phyloP scores from a whole-genome alignment of 108 stramenopile species.

The Nitzschia putrida region DNA sequence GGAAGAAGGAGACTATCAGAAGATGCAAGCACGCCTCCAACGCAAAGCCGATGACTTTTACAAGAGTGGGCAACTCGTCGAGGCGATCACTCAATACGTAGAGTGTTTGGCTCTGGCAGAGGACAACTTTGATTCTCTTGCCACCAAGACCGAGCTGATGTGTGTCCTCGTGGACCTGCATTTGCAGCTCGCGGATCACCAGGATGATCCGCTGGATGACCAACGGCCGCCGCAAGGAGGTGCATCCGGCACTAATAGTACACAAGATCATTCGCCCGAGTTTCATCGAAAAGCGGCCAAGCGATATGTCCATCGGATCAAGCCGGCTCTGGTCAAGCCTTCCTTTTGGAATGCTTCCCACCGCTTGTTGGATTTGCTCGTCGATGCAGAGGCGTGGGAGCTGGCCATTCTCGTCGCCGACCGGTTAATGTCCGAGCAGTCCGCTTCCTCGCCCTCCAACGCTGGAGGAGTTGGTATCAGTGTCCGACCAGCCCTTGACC shows the following conservation, averaged over 20 bases:
- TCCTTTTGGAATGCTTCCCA: slow-evolving; percentile 13
- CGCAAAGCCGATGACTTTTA: slow-evolving; percentile 19
- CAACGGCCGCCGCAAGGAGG: neutral
- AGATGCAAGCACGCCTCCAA: slow-evolving; percentile 16
- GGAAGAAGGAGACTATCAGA: slow-evolving; percentile 18
- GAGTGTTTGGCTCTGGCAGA: slow-evolving; percentile 32
- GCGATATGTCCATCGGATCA: slow-evolving; percentile 31
- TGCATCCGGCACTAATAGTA: neutral
- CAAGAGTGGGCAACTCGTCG: slow-evolving; percentile 15
- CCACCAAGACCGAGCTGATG: slow-evolving; percentile 34
- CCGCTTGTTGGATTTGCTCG: slow-evolving; percentile 22
- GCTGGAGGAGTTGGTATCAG: neutral
- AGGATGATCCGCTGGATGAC: neutral
- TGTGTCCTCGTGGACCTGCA: slow-evolving; percentile 31
- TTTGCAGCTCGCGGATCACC: slow-evolving; percentile 17
- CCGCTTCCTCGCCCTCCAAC: neutral
- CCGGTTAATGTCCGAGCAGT: neutral
- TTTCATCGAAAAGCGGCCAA: slow-evolving; percentile 15
- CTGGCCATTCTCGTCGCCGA: slow-evolving; percentile 30
- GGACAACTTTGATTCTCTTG: slow-evolving; percentile 28
- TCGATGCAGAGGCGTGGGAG: slow-evolving; percentile 33
- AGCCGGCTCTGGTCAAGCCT: slow-evolving; percentile 32
- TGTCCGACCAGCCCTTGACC: neutral
- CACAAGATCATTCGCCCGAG: neutral
- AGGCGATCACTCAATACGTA: slow-evolving; percentile 23